Evolutionary conservation across 768 basidiomycete species (phyloP), one percentile per base, ranked within the genome.

Genomic region (Tephrocybe sp.): DNA sequence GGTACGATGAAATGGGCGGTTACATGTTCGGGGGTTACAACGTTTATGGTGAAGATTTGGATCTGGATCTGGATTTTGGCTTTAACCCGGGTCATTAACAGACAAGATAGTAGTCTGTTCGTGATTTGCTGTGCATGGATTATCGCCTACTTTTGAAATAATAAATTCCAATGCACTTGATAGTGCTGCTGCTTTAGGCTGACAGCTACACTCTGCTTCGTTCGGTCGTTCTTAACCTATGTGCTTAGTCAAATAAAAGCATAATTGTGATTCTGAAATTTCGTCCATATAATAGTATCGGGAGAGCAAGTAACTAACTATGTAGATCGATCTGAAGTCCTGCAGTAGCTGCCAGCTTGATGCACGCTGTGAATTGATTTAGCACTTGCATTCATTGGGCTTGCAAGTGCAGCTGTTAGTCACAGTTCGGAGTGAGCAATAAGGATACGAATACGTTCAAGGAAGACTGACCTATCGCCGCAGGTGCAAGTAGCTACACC

Each of bases 311-410:
- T n/a, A n/a, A n/a, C n/a, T n/a, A n/a, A 26, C 26, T 26, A 26
- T 3, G 26, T 26, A 26, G 26, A 4, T 26, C 26, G 26, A 26
- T 7, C 4, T 4, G 4, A 23, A 8, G 19, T 23, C 2, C 12
- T 36, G 34, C 22, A 22, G 34, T 45, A 11, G 14, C 5, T 10
- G 1, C 13, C 36, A n/a, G 19, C 8, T 11, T 16, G 14, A 3
- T 23, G 39, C 5, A 9, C 10, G 22, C 8, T 6, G 17, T 8
- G 14, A 9, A 5, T n/a, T 41, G 11, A 19, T 55, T 77, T 68
- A 82, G 73, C 81, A 87, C 69, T 84, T 84, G 82, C 83, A 84
- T 53, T 78, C 76, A 45, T 74, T 78, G 49, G 80, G 64, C 68
- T 78, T 76, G 77, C 84, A 85, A 22, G 53, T 53, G 73, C 84